Evolutionary conservation across 768 basidiomycete genomes (phyloP), one percentile per base, ranked within the genome.

Genomic region (Epithele typhae): DNA sequence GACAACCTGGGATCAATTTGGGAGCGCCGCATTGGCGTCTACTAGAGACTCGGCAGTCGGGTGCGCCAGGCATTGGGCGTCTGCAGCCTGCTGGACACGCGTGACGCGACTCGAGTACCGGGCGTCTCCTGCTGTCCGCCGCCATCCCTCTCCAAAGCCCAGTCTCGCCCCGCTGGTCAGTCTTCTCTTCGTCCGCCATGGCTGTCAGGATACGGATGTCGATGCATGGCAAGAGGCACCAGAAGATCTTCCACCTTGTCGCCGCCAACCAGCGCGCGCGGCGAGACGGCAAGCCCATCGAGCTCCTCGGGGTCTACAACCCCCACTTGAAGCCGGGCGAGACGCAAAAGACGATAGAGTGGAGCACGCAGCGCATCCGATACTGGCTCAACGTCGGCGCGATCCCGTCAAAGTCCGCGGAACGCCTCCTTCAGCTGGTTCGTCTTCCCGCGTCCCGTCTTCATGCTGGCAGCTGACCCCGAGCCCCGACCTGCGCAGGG

Each of bases 311-410:
- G 25, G 73, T 87, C 38, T 96, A 87, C 70, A 74, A 90, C 64
- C 92, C 91, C 3, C 80, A 75, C 52, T 66, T 79, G 37, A 65
- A 64, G 40, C 71, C 62, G 15, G 76, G 72, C 30, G 64, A 72
- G 48, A 64, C 69, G 19, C 74, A 78, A 55, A 95, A 93, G 67
- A 81, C 78, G 25, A 73, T 97, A 46, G 78, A 84, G 56, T 97
- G 94, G 93, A 92, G 92, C 64, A 83, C 85, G 21, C 84, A 89
- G 57, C 80, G 95, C 62, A 90, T 98, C 63, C 75, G 76, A 48
- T 92, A 89, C 60, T 98, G 95, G 95, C 65, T 97, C 32, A 75
- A 75, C 25, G 79, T 85, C 15, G 94, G 93, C 0, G 95, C 95
- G 25, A 64, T 77, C 49, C 95, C 95, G 1, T 86, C 81, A 37